A percentile compares a stretch with the other conserved stretches of the same genome.
Evolutionary conservation across 2,329 filamentous ascomycete species (phyloP).

Genomic region (Sarocladium strictum): DNA sequence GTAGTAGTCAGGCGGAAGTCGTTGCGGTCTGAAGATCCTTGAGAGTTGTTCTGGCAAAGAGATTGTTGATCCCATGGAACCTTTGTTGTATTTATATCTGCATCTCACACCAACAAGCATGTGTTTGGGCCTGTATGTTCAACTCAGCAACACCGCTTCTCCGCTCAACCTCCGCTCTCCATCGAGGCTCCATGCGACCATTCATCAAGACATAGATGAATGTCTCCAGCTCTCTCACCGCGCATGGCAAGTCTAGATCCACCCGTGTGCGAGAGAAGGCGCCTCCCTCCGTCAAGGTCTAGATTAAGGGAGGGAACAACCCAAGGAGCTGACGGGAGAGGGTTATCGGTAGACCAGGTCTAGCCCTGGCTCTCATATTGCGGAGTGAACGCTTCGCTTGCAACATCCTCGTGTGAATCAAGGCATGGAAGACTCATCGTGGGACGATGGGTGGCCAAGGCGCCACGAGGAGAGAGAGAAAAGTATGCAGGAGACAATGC

Average conservation of each 20-base stretch:
- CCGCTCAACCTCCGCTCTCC: conserved; percentile 5
- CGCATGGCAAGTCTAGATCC: conserved; percentile 2
- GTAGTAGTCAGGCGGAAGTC: conserved; percentile 5
- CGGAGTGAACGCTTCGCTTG: conserved; percentile 1
- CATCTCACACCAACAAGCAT: not conserved
- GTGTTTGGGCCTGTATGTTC: not conserved
- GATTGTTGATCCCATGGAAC: conserved; percentile 4
- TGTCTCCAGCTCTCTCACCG: not conserved
- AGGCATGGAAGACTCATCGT: not conserved
- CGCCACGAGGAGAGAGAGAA: not conserved
- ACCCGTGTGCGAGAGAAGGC: not conserved
- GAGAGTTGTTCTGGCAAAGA: conserved; percentile 7
- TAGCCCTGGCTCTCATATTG: conserved; percentile 3
- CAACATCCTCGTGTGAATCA: not conserved
- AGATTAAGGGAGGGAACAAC: conserved; percentile 1
- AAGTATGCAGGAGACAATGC: not conserved
- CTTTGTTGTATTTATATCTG: conserved; percentile 10
- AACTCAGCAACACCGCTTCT: not conserved
- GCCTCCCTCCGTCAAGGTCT: not conserved
- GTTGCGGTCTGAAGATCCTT: not conserved
- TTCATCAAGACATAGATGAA: not conserved
- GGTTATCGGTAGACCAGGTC: not conserved
- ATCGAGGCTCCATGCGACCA: conserved; percentile 5
- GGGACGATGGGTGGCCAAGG: not conserved
- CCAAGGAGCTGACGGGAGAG: not conserved